These are phyloP conservation scores for Corchorus olitorius DNA, from an alignment of 345 rosid genomes.

Conservation along the genomic window DNA sequence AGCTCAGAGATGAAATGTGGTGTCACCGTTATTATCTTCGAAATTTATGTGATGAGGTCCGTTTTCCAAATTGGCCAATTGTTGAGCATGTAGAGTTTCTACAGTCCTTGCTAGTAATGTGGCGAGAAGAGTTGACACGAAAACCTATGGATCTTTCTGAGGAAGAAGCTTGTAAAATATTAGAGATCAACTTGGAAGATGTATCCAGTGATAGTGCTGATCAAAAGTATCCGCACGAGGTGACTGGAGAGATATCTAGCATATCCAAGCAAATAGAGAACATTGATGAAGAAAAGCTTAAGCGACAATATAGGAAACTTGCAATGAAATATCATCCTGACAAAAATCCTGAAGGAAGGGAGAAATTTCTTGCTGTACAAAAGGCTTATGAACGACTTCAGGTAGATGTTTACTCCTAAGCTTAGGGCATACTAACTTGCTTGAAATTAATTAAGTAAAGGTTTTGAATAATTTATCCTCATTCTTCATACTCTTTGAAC, in stretches of 20 bases:
- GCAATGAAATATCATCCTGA: conserved; percentile 99
- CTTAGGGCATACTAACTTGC: conserved; percentile 16
- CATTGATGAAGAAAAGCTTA: conserved; percentile 97
- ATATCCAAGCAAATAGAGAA: conserved; percentile 90
- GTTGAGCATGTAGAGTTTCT: conserved; percentile 98
- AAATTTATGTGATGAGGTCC: conserved; percentile 91
- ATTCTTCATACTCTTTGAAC: neutral
- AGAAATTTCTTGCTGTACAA: conserved; percentile 95
- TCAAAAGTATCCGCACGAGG: conserved; percentile 41
- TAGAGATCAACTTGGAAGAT: conserved; percentile 88
- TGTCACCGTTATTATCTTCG: conserved; percentile 97
- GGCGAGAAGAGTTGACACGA: conserved; percentile 99
- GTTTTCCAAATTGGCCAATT: conserved; percentile 94
- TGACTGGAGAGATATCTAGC: conserved; percentile 54
- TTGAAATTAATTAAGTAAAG: neutral
- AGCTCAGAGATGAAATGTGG: conserved; percentile 99
- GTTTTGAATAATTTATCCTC: conserved; percentile 14
- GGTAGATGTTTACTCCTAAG: conserved; percentile 45
- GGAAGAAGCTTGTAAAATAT: conserved; percentile 94
- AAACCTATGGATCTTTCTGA: conserved; percentile 99
- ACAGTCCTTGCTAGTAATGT: conserved; percentile 95
- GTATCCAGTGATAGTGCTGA: conserved; percentile 53
- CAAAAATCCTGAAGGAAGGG: conserved; percentile 99
- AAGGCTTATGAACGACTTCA: conserved; percentile 98
- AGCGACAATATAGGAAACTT: conserved; percentile 99